These are phyloP conservation scores for Candida mesenterica DNA, from an alignment of 1,139 yeast genomes.

Conservation along the genomic window DNA sequence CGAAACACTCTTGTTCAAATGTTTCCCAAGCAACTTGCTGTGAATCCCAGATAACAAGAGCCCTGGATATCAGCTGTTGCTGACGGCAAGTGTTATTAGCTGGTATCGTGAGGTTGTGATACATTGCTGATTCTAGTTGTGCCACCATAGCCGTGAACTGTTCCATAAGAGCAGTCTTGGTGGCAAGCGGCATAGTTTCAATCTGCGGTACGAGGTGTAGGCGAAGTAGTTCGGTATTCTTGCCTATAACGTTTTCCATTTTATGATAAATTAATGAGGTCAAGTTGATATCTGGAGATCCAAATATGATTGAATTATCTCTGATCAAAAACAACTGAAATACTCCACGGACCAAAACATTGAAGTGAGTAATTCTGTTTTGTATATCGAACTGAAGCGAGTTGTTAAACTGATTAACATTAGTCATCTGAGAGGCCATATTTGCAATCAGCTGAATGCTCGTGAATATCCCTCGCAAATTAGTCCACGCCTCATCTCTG, in stretches of 20 bases:
- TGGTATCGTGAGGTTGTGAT: slow-evolving; percentile 54
- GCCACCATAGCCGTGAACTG: slow-evolving; percentile 18
- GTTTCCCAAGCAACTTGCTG: slow-evolving; percentile 68
- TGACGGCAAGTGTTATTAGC: slow-evolving; percentile 82
- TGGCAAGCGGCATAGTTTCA: slow-evolving; percentile 8
- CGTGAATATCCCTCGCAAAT: slow-evolving; percentile 34
- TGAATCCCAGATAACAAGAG: slow-evolving; percentile 67
- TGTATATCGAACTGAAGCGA: slow-evolving; percentile 36
- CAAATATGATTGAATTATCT: slow-evolving; percentile 56
- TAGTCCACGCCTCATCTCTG: slow-evolving; percentile 25
- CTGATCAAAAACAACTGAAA: slow-evolving; percentile 60
- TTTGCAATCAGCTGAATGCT: slow-evolving; percentile 27
- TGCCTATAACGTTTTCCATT: slow-evolving; percentile 28
- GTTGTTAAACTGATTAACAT: slow-evolving; percentile 33
- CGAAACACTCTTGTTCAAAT: slow-evolving; percentile 44
- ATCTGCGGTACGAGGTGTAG: slow-evolving; percentile 6
- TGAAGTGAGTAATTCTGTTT: slow-evolving; percentile 27
- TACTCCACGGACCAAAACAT: slow-evolving; percentile 59
- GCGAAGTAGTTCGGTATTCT: slow-evolving; percentile 17
- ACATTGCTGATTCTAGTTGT: slow-evolving; percentile 46
- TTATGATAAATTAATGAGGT: slow-evolving; percentile 18
- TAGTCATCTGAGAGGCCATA: slow-evolving; percentile 22
- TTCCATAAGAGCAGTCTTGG: slow-evolving; percentile 14
- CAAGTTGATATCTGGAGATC: slow-evolving; percentile 19
- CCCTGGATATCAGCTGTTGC: slow-evolving; percentile 65